These are phyloP conservation scores for Chlorella variabilis DNA, from an alignment of 163 green algal genomes.

Conservation along the genomic window DNA sequence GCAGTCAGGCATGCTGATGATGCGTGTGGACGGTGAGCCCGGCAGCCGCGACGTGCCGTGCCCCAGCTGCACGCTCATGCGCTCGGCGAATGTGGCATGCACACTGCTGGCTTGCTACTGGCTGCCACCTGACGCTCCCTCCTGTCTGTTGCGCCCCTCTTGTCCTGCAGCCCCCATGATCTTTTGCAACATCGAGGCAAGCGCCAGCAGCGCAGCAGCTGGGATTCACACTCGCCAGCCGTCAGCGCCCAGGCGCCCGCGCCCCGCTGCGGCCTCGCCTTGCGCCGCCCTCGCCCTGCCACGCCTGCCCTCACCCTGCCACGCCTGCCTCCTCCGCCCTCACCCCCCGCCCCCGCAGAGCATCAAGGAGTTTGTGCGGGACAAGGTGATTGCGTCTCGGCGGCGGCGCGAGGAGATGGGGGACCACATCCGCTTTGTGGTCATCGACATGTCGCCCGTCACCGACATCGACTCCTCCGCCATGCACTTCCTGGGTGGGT, in stretches of 20 bases:
- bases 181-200: slow-evolving; percentile 72
- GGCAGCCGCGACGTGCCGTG: neutral
- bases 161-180: slow-evolving; percentile 61
- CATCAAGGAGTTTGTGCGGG: slow-evolving; percentile 16
- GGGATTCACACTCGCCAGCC: no score
- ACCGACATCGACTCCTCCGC: slow-evolving; percentile 66
- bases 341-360: neutral
- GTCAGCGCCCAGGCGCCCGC: no score
- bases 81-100: no score
- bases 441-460: slow-evolving; percentile 66
- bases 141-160: no score
- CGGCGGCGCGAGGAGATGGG: slow-evolving; percentile 3
- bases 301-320: no score
- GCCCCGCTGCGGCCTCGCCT: no score
- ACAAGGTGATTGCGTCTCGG: slow-evolving; percentile 8
- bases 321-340: no score
- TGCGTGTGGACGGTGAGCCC: slow-evolving; percentile 35
- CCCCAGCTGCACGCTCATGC: neutral
- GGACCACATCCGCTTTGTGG: slow-evolving; percentile 46
- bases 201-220: neutral
- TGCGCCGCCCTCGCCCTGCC: no score
- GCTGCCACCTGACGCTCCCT: neutral
- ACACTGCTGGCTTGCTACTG: neutral
- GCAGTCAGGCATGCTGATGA: slow-evolving; percentile 57
- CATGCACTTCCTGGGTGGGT: slow-evolving; percentile 57